Conservation (phyloP, 352 stramenopile species). For the Phytopythium helicoides region DNA sequence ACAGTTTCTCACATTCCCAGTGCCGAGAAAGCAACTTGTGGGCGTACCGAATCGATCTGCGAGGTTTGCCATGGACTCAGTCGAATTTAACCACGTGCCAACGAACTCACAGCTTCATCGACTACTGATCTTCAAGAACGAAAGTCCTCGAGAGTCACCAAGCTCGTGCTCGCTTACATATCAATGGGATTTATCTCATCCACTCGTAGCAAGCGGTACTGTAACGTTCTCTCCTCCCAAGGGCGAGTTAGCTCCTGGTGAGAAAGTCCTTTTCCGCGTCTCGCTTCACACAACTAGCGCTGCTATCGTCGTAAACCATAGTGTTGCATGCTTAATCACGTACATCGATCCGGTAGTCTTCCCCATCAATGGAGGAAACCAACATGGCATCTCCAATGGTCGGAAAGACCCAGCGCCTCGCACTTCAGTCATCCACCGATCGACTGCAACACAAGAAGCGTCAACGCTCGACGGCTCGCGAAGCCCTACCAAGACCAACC, state of each 20-base stretch:
- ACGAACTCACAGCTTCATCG: constrained; percentile 42
- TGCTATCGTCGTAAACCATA: constrained; percentile 61
- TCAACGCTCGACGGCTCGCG: constrained; percentile 22
- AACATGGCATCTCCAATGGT: background rate
- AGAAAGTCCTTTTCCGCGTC: constrained; percentile 56
- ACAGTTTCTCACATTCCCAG: constrained; percentile 11
- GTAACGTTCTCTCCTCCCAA: constrained; percentile 48
- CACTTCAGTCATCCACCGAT: constrained; percentile 56
- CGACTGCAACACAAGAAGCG: constrained; percentile 58
- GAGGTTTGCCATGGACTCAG: constrained; percentile 44
- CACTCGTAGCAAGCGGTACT: constrained; percentile 42
- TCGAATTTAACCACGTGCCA: constrained; percentile 64
- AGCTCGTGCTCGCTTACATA: constrained; percentile 28
- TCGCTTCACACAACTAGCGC: constrained; percentile 37
- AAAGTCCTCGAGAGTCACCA: constrained; percentile 1
- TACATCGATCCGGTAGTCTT: constrained; percentile 2
- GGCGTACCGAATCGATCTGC: constrained; percentile 35
- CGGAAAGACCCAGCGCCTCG: constrained; percentile 9
- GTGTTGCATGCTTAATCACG: constrained; percentile 53
- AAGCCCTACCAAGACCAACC: constrained; percentile 4
- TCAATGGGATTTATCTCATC: constrained; percentile 58
- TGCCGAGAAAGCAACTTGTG: constrained; percentile 29
- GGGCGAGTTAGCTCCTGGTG: constrained; percentile 42
- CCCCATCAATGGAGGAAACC: background rate
- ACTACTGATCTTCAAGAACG: constrained; percentile 57